Evolutionary conservation across 768 basidiomycete species (phyloP), one percentile per base, ranked within the genome.

Genomic region (Pleurotus tuoliensis): DNA sequence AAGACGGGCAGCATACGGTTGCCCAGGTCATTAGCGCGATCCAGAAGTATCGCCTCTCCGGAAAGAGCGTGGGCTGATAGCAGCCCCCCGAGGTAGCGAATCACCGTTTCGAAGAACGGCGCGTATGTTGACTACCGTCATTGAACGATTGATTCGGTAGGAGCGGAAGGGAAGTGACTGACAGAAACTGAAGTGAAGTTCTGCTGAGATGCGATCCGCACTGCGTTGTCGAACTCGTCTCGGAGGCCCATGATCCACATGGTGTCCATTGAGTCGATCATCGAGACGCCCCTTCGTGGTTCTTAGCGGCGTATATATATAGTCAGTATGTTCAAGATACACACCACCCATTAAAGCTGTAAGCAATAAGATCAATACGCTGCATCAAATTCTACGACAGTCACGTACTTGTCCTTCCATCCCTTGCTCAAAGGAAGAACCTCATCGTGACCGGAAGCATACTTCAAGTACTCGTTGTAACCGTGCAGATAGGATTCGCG

Each of bases 51-150:
- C 1, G 71, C 63, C 54, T 94, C 81, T 13, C 75, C 73, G 0
- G 89, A 84, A 1, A 97, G 74, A 3, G 93, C 86, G 63, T 94
- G 88, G 0, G 90, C 92, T 1, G 89, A 89, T 4, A 95, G 78
- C 1, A 95, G 74, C 4, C 94, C 95, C 2, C 94, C 94, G 1
- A 98, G 82, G 63, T 95, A 90, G 27, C 94, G 83, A 58, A 97
- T 97, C 39, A 89, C 82, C 0, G 92, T 95, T 73, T 95, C 90
- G 58, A 91, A 92, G 67, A 85, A 89, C 1, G 86, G 85, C 0
- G 66, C 73, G 61, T 67, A 69, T 60, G 68, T 62, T 55, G 45
- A 47, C 73, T 70, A 37, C 30, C 2, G 3, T 0, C 18, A 47
- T 41, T 20, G 25, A 60, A 44, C 13, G 38, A 39, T 53, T 34